Percentiles rank a stretch among this genome's conserved stretches.
Evolutionary conservation across 805 yeast genomes (phyloP).

Genomic region (Grigorovia humatica): DNA sequence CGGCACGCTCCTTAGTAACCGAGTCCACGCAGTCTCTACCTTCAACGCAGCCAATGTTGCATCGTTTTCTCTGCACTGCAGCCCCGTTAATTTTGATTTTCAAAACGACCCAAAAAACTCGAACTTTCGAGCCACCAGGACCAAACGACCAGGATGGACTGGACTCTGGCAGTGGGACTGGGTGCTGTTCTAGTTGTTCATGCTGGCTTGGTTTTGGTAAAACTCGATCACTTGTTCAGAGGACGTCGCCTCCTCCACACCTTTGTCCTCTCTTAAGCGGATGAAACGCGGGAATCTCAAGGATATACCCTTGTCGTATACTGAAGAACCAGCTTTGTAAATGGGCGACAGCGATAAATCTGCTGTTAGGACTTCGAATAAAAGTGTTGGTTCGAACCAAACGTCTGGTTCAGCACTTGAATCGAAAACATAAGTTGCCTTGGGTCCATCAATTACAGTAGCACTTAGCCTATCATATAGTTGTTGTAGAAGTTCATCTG

Average conservation of each 20-base stretch:
- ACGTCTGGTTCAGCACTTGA: slow-evolving; percentile 76
- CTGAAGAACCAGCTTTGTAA: slow-evolving; percentile 71
- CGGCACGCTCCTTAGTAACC: not conserved
- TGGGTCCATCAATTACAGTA: slow-evolving; percentile 55
- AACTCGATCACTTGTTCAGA: slow-evolving; percentile 78
- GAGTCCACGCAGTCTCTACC: too few relatives aligned
- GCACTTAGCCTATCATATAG: slow-evolving; percentile 54
- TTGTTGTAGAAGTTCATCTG: slow-evolving; percentile 65
- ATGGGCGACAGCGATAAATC: slow-evolving; percentile 83
- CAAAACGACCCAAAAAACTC: too few relatives aligned
- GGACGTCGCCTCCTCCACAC: slow-evolving; percentile 75
- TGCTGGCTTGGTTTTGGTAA: slow-evolving; percentile 58
- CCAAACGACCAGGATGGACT: not conserved
- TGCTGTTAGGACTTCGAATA: slow-evolving; percentile 87
- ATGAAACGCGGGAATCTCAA: slow-evolving; percentile 82
- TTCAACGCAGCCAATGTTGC: too few relatives aligned
- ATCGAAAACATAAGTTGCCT: slow-evolving; percentile 58
- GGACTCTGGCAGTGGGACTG: not conserved
- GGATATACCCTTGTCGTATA: slow-evolving; percentile 74
- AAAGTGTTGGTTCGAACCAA: slow-evolving; percentile 80
- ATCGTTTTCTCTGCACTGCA: too few relatives aligned
- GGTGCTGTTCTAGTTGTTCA: slow-evolving; percentile 5
- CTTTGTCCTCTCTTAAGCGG: slow-evolving; percentile 76
- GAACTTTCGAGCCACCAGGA: too few relatives aligned
- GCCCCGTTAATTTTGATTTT: too few relatives aligned